A percentile compares a stretch with the other conserved stretches of the same genome.
Evolutionary conservation across 768 basidiomycete species (phyloP).

Genomic region (Saitozyma podzolica): DNA sequence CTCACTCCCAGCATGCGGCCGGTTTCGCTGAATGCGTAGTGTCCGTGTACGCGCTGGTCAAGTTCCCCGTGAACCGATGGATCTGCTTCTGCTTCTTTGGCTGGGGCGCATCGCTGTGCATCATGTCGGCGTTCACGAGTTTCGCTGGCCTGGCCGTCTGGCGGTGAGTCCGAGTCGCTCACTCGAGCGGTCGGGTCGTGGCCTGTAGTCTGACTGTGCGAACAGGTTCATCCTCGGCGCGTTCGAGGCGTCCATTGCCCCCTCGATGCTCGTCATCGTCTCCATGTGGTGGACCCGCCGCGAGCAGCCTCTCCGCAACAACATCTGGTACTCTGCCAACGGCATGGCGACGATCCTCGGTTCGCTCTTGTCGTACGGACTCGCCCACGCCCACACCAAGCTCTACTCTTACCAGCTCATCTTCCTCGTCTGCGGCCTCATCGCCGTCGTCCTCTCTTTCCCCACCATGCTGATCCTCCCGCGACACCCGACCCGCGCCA

Average conservation of each 20-base stretch:
- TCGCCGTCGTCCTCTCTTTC: slow-evolving; percentile 15
- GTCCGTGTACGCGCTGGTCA: background rate
- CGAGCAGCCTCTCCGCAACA: slow-evolving; percentile 56
- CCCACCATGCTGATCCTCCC: slow-evolving; percentile 39
- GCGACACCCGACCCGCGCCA: slow-evolving; percentile 47
- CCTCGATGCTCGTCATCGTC: slow-evolving; percentile 57
- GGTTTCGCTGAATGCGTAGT: background rate
- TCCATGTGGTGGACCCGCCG: slow-evolving; percentile 58
- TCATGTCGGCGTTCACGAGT: slow-evolving; percentile 53
- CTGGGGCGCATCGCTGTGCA: slow-evolving; percentile 56
- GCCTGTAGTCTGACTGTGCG: background rate
- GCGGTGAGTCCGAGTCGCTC: slow-evolving; percentile 22
- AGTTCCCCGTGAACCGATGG: slow-evolving; percentile 22
- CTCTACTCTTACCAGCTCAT: slow-evolving; percentile 54
- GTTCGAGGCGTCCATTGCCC: slow-evolving; percentile 58
- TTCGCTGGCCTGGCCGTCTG: slow-evolving; percentile 55
- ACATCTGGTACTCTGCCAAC: slow-evolving; percentile 53
- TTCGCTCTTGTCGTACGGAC: slow-evolving; percentile 56
- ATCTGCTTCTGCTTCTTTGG: slow-evolving; percentile 54
- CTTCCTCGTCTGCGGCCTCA: slow-evolving; percentile 57
- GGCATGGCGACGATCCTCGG: slow-evolving; percentile 57
- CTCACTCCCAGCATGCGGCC: background rate
- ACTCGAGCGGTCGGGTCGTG: background rate
- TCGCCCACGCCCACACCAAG: slow-evolving; percentile 55
- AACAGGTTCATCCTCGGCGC: slow-evolving; percentile 56